Evolutionary conservation across 75 land plant species (phyloP), one percentile per base, ranked within the genome.

Genomic region (Pinus taeda): DNA sequence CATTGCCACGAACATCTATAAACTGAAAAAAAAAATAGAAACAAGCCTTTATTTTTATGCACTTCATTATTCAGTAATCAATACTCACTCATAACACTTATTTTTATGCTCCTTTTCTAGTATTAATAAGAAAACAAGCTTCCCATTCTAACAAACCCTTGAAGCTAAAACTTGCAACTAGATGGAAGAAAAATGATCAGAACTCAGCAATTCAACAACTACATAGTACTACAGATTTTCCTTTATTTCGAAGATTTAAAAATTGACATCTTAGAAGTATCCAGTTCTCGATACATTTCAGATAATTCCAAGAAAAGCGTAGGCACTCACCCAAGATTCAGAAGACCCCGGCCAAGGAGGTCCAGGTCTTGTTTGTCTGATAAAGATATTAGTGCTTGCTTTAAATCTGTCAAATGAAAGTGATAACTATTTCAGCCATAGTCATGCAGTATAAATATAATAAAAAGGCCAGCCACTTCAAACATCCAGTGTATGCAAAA

Each of bases 341-440:
- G 78, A 67, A 97, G 92, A 57, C 90, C 95, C 76, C 75, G 89
- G 14, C 90, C 99, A 74, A 97, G 89, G 33, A 86, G 71, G 62
- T 79, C 91, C 1, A 97, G 59, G 66, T 92, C 89, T 57, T 76
- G 83, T 80, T 97, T 97, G 76, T 95, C 89, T n/a, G 99, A 97
- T 36, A 97, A 71, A 14, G 99, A 97, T 58, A 97, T 88, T 71
- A 97, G 75, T n/a, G 95, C 99, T 75, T 89, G 91, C 81, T 90
- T 95, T 21, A 61, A 36, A 29, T 80, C 87, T 85, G 85, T 6
- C 20, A 5, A 18, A 8, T 60, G 62, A 60, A 21, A 60, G 55
- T 49, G 9, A 9, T 11, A 49, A 49, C 1, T 49, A 49, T 49
- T 49, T 49, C 55, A 49, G 55, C 55, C 55, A 49, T 1, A 49